A percentile compares a stretch with the other conserved stretches of the same genome.
These are phyloP conservation scores for Oryza brachyantha DNA, from an alignment of 176 grass and related monocot genomes.

Conservation along the genomic window DNA sequence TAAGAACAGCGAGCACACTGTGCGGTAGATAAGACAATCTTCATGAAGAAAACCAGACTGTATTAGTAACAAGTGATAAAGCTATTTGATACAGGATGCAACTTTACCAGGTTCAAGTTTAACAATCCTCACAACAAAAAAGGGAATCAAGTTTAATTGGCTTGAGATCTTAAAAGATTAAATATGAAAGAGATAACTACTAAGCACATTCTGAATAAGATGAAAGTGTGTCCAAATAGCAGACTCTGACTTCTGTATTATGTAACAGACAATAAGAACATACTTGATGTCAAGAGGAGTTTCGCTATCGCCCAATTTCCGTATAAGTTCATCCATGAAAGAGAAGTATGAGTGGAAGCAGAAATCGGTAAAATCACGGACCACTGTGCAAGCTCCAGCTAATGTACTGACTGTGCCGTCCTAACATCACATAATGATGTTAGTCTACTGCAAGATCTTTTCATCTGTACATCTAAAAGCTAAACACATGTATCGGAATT, in stretches of 20 bases:
- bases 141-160: no score
- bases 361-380: constrained; percentile 77
- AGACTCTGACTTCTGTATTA: no score
- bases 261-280: constrained; percentile 12
- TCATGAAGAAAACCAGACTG: background rate
- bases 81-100: background rate
- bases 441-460: background rate
- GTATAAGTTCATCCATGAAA: constrained; percentile 74
- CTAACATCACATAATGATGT: constrained; percentile 29
- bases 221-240: background rate
- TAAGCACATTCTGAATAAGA: background rate
- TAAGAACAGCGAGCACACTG: constrained; percentile 40
- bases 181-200: background rate
- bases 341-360: constrained; percentile 95
- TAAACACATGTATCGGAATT: background rate
- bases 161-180: no score
- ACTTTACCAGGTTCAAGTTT: background rate
- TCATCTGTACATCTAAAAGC: background rate
- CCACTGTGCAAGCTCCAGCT: constrained; percentile 55
- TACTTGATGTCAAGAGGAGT: constrained; percentile 73
- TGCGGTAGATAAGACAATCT: constrained; percentile 65
- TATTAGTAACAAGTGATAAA: background rate
- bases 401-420: constrained; percentile 59
- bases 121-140: no score
- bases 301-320: constrained; percentile 62